These are phyloP conservation scores for Anisogramma anomala DNA, from an alignment of 2,329 filamentous ascomycete species.

Conservation along the genomic window DNA sequence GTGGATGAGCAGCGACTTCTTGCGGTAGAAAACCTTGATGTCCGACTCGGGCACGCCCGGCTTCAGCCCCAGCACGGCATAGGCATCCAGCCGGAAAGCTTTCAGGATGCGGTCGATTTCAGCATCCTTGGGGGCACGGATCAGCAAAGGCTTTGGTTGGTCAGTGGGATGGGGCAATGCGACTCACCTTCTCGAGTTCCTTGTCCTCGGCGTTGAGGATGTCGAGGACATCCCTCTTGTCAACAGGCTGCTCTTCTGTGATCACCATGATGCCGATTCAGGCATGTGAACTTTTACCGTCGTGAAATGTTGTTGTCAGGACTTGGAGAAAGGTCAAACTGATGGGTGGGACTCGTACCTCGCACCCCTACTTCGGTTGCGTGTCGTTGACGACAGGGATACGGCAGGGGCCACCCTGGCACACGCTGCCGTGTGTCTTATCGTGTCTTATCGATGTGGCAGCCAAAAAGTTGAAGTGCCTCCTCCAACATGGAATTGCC, in stretches of 20 bases:
- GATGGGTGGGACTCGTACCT: too few relatives aligned
- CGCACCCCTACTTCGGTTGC: too few relatives aligned
- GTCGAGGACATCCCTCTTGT: conserved; percentile 55
- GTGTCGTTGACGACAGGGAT: too few relatives aligned
- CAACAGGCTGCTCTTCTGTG: conserved; percentile 44
- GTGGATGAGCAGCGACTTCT: conserved; percentile 97
- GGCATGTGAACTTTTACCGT: conserved; percentile 12
- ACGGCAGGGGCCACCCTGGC: neutral
- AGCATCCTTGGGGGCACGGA: conserved; percentile 52
- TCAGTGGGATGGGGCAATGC: neutral
- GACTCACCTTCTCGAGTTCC: conserved; percentile 72
- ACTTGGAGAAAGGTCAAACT: too few relatives aligned
- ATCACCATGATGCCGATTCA: conserved; percentile 17
- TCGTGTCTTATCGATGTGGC: too few relatives aligned
- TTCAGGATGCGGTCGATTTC: conserved; percentile 92
- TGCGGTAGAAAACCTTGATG: conserved; percentile 89
- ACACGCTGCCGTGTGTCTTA: too few relatives aligned
- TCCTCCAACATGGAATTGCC: too few relatives aligned
- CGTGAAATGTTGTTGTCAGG: conserved; percentile 7
- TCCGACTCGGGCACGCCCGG: conserved; percentile 91
- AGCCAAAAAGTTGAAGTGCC: too few relatives aligned
- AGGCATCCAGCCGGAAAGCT: conserved; percentile 69
- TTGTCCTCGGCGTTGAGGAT: conserved; percentile 74
- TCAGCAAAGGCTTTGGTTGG: neutral
- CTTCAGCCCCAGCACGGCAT: conserved; percentile 89